Base-by-base conservation (phyloP, 805 yeast genomes). In the Limtongia smithiae region DNA sequence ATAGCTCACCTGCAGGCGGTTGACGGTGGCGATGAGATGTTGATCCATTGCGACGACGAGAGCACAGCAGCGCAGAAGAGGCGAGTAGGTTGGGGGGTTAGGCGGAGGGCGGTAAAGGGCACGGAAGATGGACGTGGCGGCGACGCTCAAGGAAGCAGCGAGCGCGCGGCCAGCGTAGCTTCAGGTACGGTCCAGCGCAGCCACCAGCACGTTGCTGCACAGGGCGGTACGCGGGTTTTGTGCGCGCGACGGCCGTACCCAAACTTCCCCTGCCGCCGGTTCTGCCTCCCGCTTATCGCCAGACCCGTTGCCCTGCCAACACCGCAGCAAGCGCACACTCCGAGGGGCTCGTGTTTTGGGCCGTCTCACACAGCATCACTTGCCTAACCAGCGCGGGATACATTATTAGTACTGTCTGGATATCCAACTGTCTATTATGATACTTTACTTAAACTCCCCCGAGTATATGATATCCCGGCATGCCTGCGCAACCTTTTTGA, bases 401-500 rank as follows among this genome's bases (percentile, higher is more conserved):
- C n/a, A n/a, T 20, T 15, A n/a, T 12, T 34, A 32, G 17, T 15
- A 1, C 17, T 32, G 36, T 14, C 18, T 32, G 17, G 17, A 32
- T 32, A 12, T 12, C 14, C 3, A 12, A 2, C 3, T 2, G 14
- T 2, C 14, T 28, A n/a, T 28, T n/a, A 12, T 15, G 20, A 36
- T 36, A 36, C 21, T 36, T 32, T 20, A 36, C 9, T 6, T 25
- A 25, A 21, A 21, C 22, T 46, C 50, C 15, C 31, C 41, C 27
- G 51, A 41, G 32, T 41, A 46, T 6, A 59, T 39, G n/a, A 58
- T 38, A 20, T 55, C 62, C 22, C 36, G 43, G 57, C 84, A 80
- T n/a, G 75, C 61, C 9, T 77, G 63, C 1, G 82, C 76, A 27
- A 80, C 71, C 40, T 72, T 71, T 60, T 80, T 80, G 66, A 83